Evolutionary conservation across 495 filamentous ascomycete species (phyloP).

Genomic region (Elasticomyces elasticus): DNA sequence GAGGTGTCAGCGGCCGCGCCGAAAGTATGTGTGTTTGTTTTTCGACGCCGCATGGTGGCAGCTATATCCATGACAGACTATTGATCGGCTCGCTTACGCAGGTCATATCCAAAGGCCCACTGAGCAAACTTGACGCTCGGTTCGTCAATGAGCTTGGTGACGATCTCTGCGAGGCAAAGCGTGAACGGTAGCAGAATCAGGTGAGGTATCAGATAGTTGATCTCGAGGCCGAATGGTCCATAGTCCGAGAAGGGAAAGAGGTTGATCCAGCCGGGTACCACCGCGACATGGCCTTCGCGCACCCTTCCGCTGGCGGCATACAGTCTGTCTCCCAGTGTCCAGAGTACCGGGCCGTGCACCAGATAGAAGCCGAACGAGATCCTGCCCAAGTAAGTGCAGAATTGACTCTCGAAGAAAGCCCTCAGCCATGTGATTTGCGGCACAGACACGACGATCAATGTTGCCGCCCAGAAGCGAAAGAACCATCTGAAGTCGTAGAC

Average conservation of each 20-base stretch:
- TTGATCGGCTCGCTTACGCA: no score
- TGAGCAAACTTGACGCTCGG: constrained; percentile 44
- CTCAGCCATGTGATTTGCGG: constrained; percentile 29
- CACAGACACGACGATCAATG: constrained; percentile 30
- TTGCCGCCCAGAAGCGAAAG: constrained; percentile 27
- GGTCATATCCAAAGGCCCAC: constrained; percentile 35
- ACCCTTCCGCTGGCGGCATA: constrained; percentile 46
- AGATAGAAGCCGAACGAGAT: constrained; percentile 21
- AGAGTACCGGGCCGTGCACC: constrained; percentile 23
- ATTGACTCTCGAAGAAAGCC: constrained; percentile 29
- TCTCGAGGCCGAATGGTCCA: constrained; percentile 46
- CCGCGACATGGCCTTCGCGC: constrained; percentile 28
- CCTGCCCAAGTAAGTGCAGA: constrained; percentile 21
- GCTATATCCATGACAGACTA: no score
- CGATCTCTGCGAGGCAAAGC: constrained; percentile 46
- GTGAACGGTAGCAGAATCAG: constrained; percentile 47
- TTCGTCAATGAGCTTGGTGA: constrained; percentile 46
- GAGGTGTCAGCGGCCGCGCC: no score
- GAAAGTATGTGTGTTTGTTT: no score
- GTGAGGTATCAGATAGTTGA: constrained; percentile 43
- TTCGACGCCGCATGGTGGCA: no score
- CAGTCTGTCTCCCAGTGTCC: constrained; percentile 34
- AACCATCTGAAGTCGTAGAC: constrained; percentile 36
- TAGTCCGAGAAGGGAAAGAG: constrained; percentile 37
- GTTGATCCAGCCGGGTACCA: constrained; percentile 39